phyloP scores from a whole-genome alignment of 129 eudicot genomes.

The Flaveria robusta region DNA sequence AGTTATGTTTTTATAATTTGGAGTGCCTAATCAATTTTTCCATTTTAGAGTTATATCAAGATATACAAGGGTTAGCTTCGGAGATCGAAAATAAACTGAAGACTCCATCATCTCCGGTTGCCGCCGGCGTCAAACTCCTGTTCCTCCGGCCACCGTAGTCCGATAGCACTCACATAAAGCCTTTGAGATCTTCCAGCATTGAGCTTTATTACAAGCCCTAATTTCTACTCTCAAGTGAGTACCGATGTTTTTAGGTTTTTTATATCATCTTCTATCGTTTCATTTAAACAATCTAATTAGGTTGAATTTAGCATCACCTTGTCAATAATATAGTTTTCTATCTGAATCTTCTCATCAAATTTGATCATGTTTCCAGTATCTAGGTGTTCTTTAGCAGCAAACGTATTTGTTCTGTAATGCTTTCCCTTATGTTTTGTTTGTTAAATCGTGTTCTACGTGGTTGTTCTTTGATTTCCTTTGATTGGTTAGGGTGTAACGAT shows the following conservation, averaged over 20 bases:
- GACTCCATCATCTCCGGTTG: slow-evolving; percentile 3
- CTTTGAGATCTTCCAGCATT: slow-evolving; percentile 14
- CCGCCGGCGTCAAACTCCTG: not conserved
- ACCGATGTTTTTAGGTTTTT: not conserved
- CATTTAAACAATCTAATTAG: not conserved
- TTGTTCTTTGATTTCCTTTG: no score
- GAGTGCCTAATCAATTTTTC: no score
- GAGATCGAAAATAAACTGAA: not conserved
- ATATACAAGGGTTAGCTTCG: not conserved
- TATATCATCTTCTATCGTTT: not conserved
- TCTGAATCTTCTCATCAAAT: not conserved
- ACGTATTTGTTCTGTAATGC: no score
- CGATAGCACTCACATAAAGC: not conserved
- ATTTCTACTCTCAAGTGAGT: slow-evolving; percentile 28
- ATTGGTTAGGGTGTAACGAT: not conserved
- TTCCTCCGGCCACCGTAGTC: not conserved
- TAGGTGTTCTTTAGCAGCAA: no score
- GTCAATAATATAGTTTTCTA: not conserved
- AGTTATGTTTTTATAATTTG: no score
- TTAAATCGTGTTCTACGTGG: no score
- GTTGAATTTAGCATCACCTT: not conserved
- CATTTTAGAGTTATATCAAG: no score
- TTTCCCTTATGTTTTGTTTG: no score
- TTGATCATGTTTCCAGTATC: not conserved
- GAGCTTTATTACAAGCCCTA: slow-evolving; percentile 19